These are phyloP conservation scores for Coemansia umbellata DNA, from an alignment of 192 early-diverging fungal species.

Conservation along the genomic window DNA sequence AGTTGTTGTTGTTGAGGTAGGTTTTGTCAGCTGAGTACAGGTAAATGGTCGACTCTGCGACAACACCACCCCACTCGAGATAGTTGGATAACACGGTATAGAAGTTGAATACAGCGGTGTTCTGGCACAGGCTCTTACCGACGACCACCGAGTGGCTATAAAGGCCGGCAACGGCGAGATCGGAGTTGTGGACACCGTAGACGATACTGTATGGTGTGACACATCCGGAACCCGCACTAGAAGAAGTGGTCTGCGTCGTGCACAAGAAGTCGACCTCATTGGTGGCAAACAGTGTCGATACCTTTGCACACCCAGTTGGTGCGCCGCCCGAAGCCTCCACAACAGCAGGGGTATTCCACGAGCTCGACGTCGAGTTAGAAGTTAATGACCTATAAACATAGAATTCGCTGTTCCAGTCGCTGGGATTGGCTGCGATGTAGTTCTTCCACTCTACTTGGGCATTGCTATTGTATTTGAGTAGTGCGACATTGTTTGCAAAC, in stretches of 20 bases:
- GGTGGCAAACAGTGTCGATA: conserved; percentile 21
- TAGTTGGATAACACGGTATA: conserved; percentile 40
- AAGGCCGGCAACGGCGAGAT: conserved; percentile 33
- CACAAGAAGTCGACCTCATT: conserved; percentile 36
- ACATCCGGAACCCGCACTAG: conserved; percentile 1
- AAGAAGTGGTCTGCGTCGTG: conserved; percentile 5
- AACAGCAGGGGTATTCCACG: conserved; percentile 6
- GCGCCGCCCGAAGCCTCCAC: conserved; percentile 1
- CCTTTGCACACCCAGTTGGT: conserved; percentile 10
- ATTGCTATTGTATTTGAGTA: conserved; percentile 19
- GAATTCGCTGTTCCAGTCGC: conserved; percentile 28
- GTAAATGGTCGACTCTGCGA: conserved; percentile 35
- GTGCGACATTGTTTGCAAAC: conserved; percentile 42
- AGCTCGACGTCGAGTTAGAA: background rate
- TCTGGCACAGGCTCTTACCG: conserved; percentile 25
- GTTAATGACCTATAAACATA: conserved; percentile 8
- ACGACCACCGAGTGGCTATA: conserved; percentile 45
- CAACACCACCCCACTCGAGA: conserved; percentile 42
- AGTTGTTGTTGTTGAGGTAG: conserved; percentile 35
- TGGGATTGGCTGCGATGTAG: conserved; percentile 42
- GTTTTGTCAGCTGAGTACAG: conserved; percentile 24
- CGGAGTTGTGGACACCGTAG: conserved; percentile 26
- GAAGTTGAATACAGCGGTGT: conserved; percentile 26
- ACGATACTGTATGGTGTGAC: conserved; percentile 22
- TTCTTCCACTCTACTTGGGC: conserved; percentile 14